A percentile compares a stretch with the other conserved stretches of the same genome.
These are phyloP conservation scores for Phytophthora cactorum DNA, from an alignment of 352 stramenopile species.

Conservation along the genomic window DNA sequence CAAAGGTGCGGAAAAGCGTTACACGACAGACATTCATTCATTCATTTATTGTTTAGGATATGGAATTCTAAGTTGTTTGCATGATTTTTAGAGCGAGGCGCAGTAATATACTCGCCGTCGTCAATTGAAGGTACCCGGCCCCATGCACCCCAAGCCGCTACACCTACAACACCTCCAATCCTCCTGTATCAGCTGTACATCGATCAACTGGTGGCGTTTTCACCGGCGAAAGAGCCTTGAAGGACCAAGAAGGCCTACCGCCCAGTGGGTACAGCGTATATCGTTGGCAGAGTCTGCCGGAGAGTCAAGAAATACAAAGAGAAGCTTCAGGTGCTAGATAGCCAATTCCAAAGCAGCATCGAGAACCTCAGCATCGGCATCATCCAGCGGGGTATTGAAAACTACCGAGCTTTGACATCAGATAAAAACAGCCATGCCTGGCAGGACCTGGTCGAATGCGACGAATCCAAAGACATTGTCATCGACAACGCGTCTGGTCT, in stretches of 20 bases:
- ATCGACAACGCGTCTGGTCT: neutral
- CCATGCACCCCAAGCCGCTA: too few species aligned
- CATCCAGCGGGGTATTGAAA: neutral
- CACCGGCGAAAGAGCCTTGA: neutral
- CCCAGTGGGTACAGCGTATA: slow-evolving; percentile 3
- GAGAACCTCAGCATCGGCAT: slow-evolving; percentile 2
- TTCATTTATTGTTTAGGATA: too few species aligned
- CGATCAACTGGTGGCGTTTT: slow-evolving; percentile 3
- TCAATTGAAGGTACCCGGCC: too few species aligned
- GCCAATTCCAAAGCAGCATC: slow-evolving; percentile 4
- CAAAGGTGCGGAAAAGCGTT: too few species aligned
- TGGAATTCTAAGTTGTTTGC: too few species aligned
- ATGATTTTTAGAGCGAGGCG: too few species aligned
- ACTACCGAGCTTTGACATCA: neutral
- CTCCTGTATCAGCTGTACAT: neutral
- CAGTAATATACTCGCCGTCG: too few species aligned
- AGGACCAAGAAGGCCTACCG: neutral
- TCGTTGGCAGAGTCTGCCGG: neutral
- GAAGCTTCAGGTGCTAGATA: slow-evolving; percentile 1
- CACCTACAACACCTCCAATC: too few species aligned
- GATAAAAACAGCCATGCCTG: neutral
- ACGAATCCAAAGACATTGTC: neutral
- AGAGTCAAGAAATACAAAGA: neutral
- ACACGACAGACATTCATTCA: too few species aligned
- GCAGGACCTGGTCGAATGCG: neutral